phyloP scores from a whole-genome alignment of 805 yeast species.

The Starmerella sirachaensis region DNA sequence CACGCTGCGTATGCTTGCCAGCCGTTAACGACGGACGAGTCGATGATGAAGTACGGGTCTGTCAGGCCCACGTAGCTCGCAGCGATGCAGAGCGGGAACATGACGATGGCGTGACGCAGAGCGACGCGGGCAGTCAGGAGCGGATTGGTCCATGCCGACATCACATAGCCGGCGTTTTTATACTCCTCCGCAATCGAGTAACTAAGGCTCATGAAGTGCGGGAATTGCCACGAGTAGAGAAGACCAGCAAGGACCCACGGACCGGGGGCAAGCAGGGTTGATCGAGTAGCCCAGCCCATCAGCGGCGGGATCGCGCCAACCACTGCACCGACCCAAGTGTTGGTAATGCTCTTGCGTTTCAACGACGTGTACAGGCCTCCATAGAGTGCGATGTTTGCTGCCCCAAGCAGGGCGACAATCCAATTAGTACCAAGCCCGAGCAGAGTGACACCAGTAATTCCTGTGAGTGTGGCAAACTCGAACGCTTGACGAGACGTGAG shows the following conservation, averaged over 20 bases:
- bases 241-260: constrained; percentile 90
- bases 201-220: constrained; percentile 87
- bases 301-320: constrained; percentile 98
- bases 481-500: constrained; percentile 69
- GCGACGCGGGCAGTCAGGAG: constrained; percentile 86
- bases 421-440: constrained; percentile 75
- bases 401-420: constrained; percentile 71
- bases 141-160: constrained; percentile 93
- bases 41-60: constrained; percentile 69
- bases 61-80: constrained; percentile 67
- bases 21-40: constrained; percentile 67
- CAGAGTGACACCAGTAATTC: constrained; percentile 55
- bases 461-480: constrained; percentile 63
- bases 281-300: constrained; percentile 97
- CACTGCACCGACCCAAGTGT: constrained; percentile 98
- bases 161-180: constrained; percentile 87
- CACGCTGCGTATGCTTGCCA: constrained; percentile 76
- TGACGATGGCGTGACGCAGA: constrained; percentile 72
- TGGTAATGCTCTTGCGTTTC: constrained; percentile 70
- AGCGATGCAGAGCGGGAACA: constrained; percentile 89
- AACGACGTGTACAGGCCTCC: constrained; percentile 86
- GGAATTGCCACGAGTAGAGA: constrained; percentile 96
- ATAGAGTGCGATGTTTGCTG: constrained; percentile 65
- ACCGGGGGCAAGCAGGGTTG: constrained; percentile 60
- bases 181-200: constrained; percentile 83